A percentile compares a stretch with the other conserved stretches of the same genome.
Conservation (phyloP, 2,329 filamentous ascomycete genomes). For the Alternaria viburni region DNA sequence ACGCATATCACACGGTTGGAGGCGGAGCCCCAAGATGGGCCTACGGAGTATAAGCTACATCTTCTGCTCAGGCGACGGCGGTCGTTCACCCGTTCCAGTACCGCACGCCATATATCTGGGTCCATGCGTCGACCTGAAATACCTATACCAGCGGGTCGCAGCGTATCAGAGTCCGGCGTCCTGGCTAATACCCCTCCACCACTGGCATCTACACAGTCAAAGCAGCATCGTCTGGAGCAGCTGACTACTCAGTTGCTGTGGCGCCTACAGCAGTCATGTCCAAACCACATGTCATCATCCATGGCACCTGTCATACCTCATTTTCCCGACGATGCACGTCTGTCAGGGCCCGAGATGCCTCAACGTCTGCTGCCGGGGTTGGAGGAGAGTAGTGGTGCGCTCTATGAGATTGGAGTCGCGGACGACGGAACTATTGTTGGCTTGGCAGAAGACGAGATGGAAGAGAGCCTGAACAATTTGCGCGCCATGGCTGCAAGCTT, state of each 20-base stretch:
- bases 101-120: conserved; percentile 60
- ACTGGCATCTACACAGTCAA: conserved; percentile 67
- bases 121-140: conserved; percentile 54
- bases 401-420: conserved; percentile 96
- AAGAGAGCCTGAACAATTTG: conserved; percentile 85
- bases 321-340: conserved; percentile 71
- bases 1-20: conserved; percentile 72
- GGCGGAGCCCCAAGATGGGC: conserved; percentile 90
- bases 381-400: conserved; percentile 88
- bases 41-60: conserved; percentile 96
- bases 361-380: conserved; percentile 71
- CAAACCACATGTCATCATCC: conserved; percentile 82
- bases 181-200: conserved; percentile 46
- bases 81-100: conserved; percentile 75
- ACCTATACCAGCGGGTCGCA: conserved; percentile 38
- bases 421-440: conserved; percentile 93
- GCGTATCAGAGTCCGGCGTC: conserved; percentile 39
- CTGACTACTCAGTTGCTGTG: conserved; percentile 94
- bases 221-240: conserved; percentile 85
- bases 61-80: conserved; percentile 80
- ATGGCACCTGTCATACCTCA: conserved; percentile 76
- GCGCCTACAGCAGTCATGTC: conserved; percentile 92
- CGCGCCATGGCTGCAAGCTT: conserved; percentile 91
- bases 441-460: conserved; percentile 86
- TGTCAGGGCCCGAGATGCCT: conserved; percentile 62